Evolutionary conservation across 108 stramenopile genomes (phyloP), one percentile per base, ranked within the genome.

Genomic region (Mayamaea pseudoterrestris): DNA sequence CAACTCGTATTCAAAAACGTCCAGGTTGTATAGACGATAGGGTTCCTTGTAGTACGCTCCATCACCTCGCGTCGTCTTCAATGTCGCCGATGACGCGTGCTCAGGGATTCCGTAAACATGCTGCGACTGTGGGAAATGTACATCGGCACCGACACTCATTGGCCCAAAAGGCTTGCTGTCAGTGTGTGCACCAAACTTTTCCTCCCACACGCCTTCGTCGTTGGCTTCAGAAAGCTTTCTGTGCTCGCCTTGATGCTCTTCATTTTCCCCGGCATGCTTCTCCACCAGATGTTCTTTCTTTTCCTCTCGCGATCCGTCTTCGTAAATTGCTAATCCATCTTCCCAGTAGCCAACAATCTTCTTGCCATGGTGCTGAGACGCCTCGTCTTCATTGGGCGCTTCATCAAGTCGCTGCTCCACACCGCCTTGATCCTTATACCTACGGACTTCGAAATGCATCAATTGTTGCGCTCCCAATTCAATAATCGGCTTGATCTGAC

Each of bases 1-100:
- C 49, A 99, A 69, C 44, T 99, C 96, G 61, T 99, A 98, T 62
- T 99, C 98, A 55, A 99, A 99, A 5, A 99, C 98, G 60, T 99
- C 98, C 24, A 99, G 72, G 49, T 93, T 99, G 73, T 99, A 99
- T 48, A 98, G 77, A 30, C 98, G 85, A 68, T 96, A 99, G 0
- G 98, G 98, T 41, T 99, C 93, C 30, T 73, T 48, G 77, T 94
- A 97, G 48, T 76, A 62, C 13, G 78, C 63, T 20, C 59, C 69
- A 27, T 58, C 52, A 35, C 88, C 80, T 13, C 35, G 18, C 3
- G 98, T 99, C 7, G 75, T 65, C 57, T 90, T 82, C 21, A 99
- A 71, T 18, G 71, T 51, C 18, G 95, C 74, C 5, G 83, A 65
- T 5, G 91, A 73, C 16, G 98, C 95, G 74, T 99, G 98, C 57